phyloP scores from a whole-genome alignment of 192 early-diverging fungal genomes.

The Phlyctochytrium planicorne region DNA sequence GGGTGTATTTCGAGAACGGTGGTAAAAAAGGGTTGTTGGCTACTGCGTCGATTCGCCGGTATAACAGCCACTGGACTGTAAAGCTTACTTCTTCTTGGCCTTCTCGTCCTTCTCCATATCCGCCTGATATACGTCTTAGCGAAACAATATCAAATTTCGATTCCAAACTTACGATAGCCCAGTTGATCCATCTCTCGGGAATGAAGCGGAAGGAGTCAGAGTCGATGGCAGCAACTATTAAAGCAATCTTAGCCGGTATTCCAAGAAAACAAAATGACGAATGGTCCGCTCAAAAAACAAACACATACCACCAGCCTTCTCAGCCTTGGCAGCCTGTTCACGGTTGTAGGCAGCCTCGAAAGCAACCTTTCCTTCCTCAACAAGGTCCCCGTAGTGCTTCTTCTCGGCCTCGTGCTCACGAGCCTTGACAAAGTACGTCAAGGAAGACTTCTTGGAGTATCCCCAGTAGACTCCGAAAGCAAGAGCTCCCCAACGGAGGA shows the following conservation, averaged over 20 bases:
- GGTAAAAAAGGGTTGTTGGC: too few species aligned
- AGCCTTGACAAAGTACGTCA: constrained; percentile 43
- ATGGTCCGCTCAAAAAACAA: background rate
- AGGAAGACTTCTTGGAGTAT: constrained; percentile 36
- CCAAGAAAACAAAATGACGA: background rate
- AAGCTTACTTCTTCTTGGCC: background rate
- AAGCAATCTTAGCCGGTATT: background rate
- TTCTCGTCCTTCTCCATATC: background rate
- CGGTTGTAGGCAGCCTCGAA: constrained; percentile 49
- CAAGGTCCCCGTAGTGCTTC: constrained; percentile 39
- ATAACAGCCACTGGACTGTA: too few species aligned
- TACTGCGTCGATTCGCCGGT: too few species aligned
- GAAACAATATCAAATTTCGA: background rate
- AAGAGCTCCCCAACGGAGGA: constrained; percentile 48
- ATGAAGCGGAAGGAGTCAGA: constrained; percentile 49
- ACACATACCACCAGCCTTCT: constrained; percentile 47
- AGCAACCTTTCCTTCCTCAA: constrained; percentile 54
- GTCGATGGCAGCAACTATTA: constrained; percentile 44
- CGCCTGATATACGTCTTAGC: background rate
- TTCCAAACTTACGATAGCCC: constrained; percentile 26
- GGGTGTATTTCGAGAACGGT: too few species aligned
- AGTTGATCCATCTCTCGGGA: constrained; percentile 48
- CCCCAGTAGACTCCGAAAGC: constrained; percentile 49
- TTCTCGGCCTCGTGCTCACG: constrained; percentile 33
- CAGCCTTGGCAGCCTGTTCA: constrained; percentile 42